Percentiles rank a stretch among this genome's conserved stretches.
Evolutionary conservation across 371 early-diverging fungal species (phyloP).

Genomic region (Catenaria anguillulae): DNA sequence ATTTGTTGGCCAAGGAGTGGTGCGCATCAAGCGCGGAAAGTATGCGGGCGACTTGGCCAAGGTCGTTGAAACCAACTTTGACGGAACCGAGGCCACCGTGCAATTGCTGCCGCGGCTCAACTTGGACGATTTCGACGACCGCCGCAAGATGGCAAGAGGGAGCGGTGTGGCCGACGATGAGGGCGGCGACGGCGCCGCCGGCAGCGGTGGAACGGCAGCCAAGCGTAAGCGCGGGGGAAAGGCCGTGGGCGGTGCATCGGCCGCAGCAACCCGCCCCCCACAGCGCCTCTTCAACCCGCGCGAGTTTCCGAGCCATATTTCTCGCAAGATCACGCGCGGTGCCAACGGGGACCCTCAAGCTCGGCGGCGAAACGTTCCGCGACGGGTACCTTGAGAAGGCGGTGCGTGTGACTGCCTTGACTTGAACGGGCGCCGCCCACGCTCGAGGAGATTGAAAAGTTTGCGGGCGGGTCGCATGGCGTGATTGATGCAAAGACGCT

Average conservation of each 20-base stretch:
- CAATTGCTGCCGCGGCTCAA: not conserved
- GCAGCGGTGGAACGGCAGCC: too few species aligned
- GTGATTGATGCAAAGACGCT: not conserved
- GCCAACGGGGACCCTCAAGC: constrained; percentile 51
- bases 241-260: not conserved
- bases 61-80: constrained; percentile 19
- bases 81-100: constrained; percentile 6
- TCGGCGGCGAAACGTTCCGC: constrained; percentile 62
- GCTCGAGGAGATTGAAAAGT: constrained; percentile 81
- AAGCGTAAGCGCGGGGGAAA: constrained; percentile 37
- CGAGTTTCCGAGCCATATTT: constrained; percentile 15
- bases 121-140: constrained; percentile 5
- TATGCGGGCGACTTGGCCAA: constrained; percentile 93
- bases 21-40: constrained; percentile 85
- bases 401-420: constrained; percentile 60
- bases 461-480: constrained; percentile 31
- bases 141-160: constrained; percentile 10
- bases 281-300: constrained; percentile 61
- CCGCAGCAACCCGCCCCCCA: constrained; percentile 27
- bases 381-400: constrained; percentile 85
- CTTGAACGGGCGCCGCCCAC: constrained; percentile 68
- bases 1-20: constrained; percentile 43
- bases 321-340: constrained; percentile 3
- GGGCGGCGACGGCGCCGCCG: constrained; percentile 18
- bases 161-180: constrained; percentile 10